Evolutionary conservation across 345 rosid species (phyloP).

Genomic region (Murraya paniculata): DNA sequence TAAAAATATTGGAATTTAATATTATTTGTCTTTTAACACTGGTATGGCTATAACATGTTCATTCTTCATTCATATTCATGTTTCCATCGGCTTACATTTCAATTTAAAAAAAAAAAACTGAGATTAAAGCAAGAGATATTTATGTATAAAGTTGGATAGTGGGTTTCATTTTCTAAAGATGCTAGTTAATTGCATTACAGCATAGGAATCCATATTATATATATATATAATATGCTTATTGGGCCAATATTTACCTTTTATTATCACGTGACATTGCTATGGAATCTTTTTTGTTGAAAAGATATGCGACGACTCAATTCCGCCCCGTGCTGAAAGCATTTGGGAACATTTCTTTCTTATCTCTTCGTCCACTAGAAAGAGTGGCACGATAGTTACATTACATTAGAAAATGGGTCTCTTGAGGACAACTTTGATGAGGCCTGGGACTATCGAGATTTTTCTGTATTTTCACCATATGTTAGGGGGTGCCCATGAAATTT

Average conservation of each 20-base stretch:
- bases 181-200: background rate
- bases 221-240: background rate
- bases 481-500: background rate
- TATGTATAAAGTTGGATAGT: background rate
- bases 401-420: too few relatives aligned
- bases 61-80: too few relatives aligned
- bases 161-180: background rate
- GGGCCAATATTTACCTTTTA: background rate
- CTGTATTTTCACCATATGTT: background rate
- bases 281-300: background rate
- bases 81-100: background rate
- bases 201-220: background rate
- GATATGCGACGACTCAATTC: background rate
- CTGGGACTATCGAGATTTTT: background rate
- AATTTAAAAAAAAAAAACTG: too few relatives aligned
- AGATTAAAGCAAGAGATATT: background rate
- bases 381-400: background rate
- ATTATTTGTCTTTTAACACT: background rate
- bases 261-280: background rate
- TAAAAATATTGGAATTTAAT: too few relatives aligned
- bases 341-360: background rate
- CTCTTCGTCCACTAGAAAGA: background rate
- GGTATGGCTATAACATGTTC: background rate
- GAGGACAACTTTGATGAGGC: background rate
- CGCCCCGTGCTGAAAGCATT: background rate